Evolutionary conservation across 2,329 filamentous ascomycete genomes (phyloP).

Genomic region (Endoconidiophora polonica): DNA sequence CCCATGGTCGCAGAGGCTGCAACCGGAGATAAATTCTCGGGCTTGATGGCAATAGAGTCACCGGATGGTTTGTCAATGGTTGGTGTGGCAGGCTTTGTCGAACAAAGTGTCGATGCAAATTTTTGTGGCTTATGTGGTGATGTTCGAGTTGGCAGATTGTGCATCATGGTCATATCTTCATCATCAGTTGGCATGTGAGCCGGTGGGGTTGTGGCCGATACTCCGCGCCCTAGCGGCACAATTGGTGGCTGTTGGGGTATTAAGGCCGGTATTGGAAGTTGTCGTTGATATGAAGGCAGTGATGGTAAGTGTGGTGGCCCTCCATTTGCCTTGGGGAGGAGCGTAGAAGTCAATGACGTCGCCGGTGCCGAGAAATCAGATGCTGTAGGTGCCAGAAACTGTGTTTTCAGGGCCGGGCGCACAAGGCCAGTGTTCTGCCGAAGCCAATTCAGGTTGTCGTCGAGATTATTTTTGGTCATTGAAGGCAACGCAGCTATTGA

Average conservation of each 20-base stretch:
- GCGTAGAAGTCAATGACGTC: conserved; percentile 6
- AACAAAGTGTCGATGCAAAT: not conserved
- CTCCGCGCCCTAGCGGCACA: too few relatives aligned
- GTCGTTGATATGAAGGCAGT: conserved; percentile 17
- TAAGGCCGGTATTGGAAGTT: conserved; percentile 13
- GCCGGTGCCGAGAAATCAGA: conserved; percentile 12
- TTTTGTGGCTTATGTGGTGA: conserved; percentile 1
- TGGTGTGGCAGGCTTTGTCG: not conserved
- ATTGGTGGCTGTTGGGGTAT: conserved; percentile 19
- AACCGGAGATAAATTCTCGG: not conserved
- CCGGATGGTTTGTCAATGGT: not conserved
- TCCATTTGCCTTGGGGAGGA: not conserved
- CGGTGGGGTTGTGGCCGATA: too few relatives aligned
- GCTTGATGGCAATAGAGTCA: not conserved
- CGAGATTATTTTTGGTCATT: conserved; percentile 47
- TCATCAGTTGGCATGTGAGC: conserved; percentile 17
- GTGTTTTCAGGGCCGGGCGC: conserved; percentile 24
- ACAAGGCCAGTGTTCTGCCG: conserved; percentile 29
- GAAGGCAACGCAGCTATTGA: conserved; percentile 17
- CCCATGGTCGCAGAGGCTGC: conserved; percentile 3
- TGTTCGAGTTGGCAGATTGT: conserved; percentile 6
- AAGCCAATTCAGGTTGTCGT: conserved; percentile 41
- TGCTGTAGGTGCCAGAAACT: conserved; percentile 20
- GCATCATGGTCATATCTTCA: conserved; percentile 7
- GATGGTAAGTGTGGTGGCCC: conserved; percentile 1